Percentiles rank a stretch among this genome's conserved stretches.
Evolutionary conservation across 2,329 filamentous ascomycete genomes (phyloP).

Genomic region (Paraphaeosphaeria sporulosa): DNA sequence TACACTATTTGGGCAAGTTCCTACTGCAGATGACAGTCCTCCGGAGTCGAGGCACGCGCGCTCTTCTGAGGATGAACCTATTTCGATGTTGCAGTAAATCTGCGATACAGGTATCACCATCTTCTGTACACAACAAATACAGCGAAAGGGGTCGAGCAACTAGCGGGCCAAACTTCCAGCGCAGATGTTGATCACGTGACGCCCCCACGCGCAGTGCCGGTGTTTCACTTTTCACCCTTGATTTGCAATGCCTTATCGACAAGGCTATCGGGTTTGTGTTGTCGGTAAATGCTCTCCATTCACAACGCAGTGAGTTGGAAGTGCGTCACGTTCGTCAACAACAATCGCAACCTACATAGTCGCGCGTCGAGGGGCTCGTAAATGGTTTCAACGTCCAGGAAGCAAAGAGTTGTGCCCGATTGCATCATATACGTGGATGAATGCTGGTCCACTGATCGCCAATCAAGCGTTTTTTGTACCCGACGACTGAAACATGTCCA

Average conservation of each 20-base stretch:
- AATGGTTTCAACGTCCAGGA: background rate
- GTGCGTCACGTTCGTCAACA: background rate
- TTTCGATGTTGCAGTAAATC: too few species aligned
- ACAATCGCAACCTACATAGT: background rate
- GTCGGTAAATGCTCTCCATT: background rate
- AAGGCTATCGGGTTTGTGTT: constrained; percentile 7
- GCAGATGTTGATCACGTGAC: constrained; percentile 14
- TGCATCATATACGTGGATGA: background rate
- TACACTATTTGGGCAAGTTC: background rate
- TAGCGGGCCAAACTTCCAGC: too few species aligned
- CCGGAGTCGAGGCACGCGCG: too few species aligned
- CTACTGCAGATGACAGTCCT: too few species aligned
- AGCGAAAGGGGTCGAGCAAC: too few species aligned
- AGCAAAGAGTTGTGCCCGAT: background rate
- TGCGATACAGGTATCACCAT: too few species aligned
- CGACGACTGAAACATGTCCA: constrained; percentile 11
- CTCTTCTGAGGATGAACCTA: too few species aligned
- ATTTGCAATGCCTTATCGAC: constrained; percentile 23
- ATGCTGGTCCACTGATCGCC: background rate
- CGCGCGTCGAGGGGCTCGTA: background rate
- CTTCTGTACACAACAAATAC: too few species aligned
- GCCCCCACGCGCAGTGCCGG: background rate
- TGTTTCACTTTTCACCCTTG: constrained; percentile 22
- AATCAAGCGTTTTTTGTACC: constrained; percentile 1
- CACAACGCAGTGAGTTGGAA: background rate